Base-by-base conservation (phyloP, 441 rosid genomes). In the Adansonia madagascariensis region DNA sequence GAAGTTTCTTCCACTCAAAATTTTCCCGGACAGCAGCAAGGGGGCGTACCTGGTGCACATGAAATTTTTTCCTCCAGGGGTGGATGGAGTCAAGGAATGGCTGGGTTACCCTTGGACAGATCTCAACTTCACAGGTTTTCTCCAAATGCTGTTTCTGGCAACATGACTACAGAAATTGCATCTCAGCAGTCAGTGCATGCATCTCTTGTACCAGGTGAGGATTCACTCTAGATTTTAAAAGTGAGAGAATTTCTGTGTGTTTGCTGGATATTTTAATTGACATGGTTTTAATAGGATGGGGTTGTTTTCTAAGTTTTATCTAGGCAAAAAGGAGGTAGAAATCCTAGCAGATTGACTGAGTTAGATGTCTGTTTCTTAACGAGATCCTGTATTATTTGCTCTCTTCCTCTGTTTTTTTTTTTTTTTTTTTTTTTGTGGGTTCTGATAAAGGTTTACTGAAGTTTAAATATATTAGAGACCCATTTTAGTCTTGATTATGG, bases 101-200 rank as follows among this genome's bases (percentile, higher is more conserved):
- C 77, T 39, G 89, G 88, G 27, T 75, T 82, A 12, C 77, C 87
- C 0, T 82, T 83, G 63, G 93, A 89, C 78, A 85, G 85, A 83
- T 82, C 88, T 61, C 91, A 88, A 77, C 83, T 85, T 75, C 89
- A 89, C 15, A 85, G 88, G 73, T 86, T 89, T 80, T 76, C 92
- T 78, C 73, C 86, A 24, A 87, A 82, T 83, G 65, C 80, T 43
- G 75, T 81, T 73, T 80, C 86, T 73, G 78, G 87, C 59, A 81
- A 77, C 74, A 47, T 80, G 80, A 79, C 74, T 9, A 46, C 88
- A 65, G 90, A 84, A 76, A 78, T 76, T 78, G 66, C 82, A 6
- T 71, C 80, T 82, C 90, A 81, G 78, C 90, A 82, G 76, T 65
- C 86, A 20, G 67, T 77, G 53, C 73, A 78, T 73, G 75, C 88